These are phyloP conservation scores for Pythium pectinolyticum DNA, from an alignment of 352 stramenopile genomes.

Conservation along the genomic window DNA sequence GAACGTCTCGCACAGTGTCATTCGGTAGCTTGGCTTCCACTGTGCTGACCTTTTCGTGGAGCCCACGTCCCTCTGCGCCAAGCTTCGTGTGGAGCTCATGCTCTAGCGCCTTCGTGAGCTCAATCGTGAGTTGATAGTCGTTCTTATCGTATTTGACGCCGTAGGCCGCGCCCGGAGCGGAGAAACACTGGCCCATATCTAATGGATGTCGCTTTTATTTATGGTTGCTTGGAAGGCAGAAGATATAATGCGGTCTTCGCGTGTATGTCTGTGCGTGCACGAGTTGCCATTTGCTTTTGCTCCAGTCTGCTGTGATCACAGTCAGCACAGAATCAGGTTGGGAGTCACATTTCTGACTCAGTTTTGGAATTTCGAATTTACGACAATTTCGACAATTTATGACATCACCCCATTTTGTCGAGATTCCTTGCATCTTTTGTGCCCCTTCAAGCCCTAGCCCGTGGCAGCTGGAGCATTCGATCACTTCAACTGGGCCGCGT, in stretches of 20 bases:
- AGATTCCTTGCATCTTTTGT: constrained; percentile 13
- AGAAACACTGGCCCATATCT: constrained; percentile 18
- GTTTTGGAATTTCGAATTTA: constrained; percentile 9
- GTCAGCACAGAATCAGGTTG: no score
- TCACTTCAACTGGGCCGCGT: constrained; percentile 24
- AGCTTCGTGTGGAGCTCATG: constrained; percentile 65
- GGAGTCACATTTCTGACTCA: no score
- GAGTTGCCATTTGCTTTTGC: no score
- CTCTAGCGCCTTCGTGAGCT: constrained; percentile 82
- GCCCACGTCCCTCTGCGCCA: constrained; percentile 55
- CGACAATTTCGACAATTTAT: constrained; percentile 11
- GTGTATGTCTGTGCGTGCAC: no score
- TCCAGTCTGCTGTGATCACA: no score
- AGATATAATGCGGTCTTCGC: no score
- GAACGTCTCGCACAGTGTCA: constrained; percentile 61
- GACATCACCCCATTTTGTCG: constrained; percentile 1
- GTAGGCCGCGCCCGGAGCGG: constrained; percentile 19
- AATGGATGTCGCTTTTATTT: not conserved
- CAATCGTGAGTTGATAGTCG: constrained; percentile 84
- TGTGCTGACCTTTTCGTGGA: constrained; percentile 75
- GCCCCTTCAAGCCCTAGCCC: not conserved
- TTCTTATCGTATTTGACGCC: constrained; percentile 46
- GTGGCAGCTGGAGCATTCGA: not conserved
- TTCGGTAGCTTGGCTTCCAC: constrained; percentile 43
- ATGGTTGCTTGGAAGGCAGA: not conserved